These are phyloP conservation scores for Penicillium oxalicum DNA, from an alignment of 2,329 filamentous ascomycete genomes.

Conservation along the genomic window DNA sequence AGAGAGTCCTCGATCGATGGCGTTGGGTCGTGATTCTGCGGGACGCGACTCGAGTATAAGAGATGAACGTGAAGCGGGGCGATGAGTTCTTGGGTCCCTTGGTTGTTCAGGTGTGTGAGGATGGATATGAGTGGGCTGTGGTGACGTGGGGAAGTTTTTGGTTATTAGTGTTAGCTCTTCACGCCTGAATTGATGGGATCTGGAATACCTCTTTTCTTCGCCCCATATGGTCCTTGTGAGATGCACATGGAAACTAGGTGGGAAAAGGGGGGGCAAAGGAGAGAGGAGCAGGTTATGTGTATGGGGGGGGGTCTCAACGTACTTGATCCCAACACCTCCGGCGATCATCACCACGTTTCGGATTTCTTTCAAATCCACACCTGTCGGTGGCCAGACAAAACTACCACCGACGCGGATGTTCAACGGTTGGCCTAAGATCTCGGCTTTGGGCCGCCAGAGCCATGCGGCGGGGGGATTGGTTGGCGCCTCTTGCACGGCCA, in stretches of 20 bases:
- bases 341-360: slow-evolving; percentile 67
- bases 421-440: slow-evolving; percentile 56
- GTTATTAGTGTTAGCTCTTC: neutral
- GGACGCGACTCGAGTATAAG: slow-evolving; percentile 56
- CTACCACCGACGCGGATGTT: slow-evolving; percentile 69
- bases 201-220: too few relatives aligned
- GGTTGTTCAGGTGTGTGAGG: slow-evolving; percentile 50
- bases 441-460: slow-evolving; percentile 57
- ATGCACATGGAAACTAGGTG: too few relatives aligned
- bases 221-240: too few relatives aligned
- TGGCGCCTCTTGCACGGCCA: slow-evolving; percentile 69
- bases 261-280: too few relatives aligned
- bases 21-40: slow-evolving; percentile 10
- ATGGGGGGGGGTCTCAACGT: too few relatives aligned
- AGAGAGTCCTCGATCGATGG: slow-evolving; percentile 11
- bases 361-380: slow-evolving; percentile 41
- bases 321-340: slow-evolving; percentile 78
- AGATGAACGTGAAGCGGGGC: slow-evolving; percentile 48
- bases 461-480: slow-evolving; percentile 68
- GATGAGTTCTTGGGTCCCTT: slow-evolving; percentile 35
- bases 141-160: neutral
- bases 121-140: slow-evolving; percentile 68
- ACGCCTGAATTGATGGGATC: neutral
- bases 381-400: slow-evolving; percentile 66
- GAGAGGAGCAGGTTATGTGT: too few relatives aligned